phyloP scores from a whole-genome alignment of 305 asterid genomes.

The Rubia occidens region DNA sequence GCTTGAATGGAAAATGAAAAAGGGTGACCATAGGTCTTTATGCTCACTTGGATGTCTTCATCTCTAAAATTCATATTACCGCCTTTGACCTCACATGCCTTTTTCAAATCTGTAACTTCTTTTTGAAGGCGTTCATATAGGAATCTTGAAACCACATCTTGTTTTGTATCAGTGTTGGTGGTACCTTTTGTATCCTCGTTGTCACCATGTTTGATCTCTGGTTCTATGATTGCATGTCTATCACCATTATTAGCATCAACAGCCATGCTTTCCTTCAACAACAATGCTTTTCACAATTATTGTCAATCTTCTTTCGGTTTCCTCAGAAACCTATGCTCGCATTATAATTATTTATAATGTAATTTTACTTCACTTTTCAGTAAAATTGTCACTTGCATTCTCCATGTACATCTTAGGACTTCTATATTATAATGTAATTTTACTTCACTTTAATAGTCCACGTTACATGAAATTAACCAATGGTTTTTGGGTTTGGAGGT shows the following conservation, averaged over 20 bases:
- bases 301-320: constrained; percentile 35
- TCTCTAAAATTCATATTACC: constrained; percentile 48
- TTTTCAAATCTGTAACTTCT: constrained; percentile 68
- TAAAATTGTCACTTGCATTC: constrained; percentile 14
- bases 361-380: constrained; percentile 17
- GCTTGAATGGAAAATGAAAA: neutral
- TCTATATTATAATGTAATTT: no score
- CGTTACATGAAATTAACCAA: constrained; percentile 57
- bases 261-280: constrained; percentile 26
- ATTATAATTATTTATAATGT: constrained; percentile 24
- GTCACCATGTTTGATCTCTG: constrained; percentile 19
- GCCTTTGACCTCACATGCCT: constrained; percentile 46
- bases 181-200: constrained; percentile 27
- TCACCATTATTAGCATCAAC: constrained; percentile 18
- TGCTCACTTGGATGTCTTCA: constrained; percentile 64
- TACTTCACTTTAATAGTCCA: constrained; percentile 38
- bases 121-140: constrained; percentile 79
- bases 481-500: constrained; percentile 39
- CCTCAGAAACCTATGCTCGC: constrained; percentile 46
- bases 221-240: constrained; percentile 22
- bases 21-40: neutral
- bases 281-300: constrained; percentile 44
- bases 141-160: constrained; percentile 68
- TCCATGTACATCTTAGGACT: constrained; percentile 28
- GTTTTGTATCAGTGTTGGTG: constrained; percentile 21